Evolutionary conservation across 2,329 filamentous ascomycete genomes (phyloP), one percentile per base, ranked within the genome.

Genomic region (Stachybotrys echinatus): DNA sequence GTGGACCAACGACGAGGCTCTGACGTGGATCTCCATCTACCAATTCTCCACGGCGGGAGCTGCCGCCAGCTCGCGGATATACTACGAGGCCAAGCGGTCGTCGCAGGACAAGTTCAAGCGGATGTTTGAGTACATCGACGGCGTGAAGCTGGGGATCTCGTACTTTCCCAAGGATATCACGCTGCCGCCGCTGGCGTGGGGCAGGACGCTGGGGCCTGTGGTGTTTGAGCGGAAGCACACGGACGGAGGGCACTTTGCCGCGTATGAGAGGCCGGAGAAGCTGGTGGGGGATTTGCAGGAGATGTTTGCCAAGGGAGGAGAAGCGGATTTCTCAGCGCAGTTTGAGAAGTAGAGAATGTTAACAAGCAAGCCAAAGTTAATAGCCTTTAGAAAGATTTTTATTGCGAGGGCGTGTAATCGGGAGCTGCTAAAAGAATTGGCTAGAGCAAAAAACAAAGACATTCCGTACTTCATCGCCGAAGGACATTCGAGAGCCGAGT

Each of bases 1-100:
- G 0, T 90, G 85, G 86, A 84, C 80, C 0, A 82, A 88, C 55
- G 85, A 89, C 49, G 86, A 89, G 68, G 75, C 89, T 14, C 70
- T 87, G 31, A 88, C 83, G 0, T 90, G 86, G 87, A 68, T 89
- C 1, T 80, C 74, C 49, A 77, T 90, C 42, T 91, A 89, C 64
- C 81, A 76, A 64, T 89, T 89, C 48, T 82, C 79, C 22, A 75
- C 70, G 0, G 83, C 84, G 2, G 86, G 87, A 0, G 83, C 86
- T 0, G 82, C 80, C 2, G 85, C 87, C 1, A 81, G 78, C 54
- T 61, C 80, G 10, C 66, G 84, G 10, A 88, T 89, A 50, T 91
- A 91, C 67, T 89, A 89, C 59, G 87, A 90, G 66, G 72, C 1
- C 65, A 59, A 12, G 80, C 83, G 53, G 64, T 59, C 42, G 31